phyloP scores from a whole-genome alignment of 257 asterid genomes.

The Cordia subcordata region DNA sequence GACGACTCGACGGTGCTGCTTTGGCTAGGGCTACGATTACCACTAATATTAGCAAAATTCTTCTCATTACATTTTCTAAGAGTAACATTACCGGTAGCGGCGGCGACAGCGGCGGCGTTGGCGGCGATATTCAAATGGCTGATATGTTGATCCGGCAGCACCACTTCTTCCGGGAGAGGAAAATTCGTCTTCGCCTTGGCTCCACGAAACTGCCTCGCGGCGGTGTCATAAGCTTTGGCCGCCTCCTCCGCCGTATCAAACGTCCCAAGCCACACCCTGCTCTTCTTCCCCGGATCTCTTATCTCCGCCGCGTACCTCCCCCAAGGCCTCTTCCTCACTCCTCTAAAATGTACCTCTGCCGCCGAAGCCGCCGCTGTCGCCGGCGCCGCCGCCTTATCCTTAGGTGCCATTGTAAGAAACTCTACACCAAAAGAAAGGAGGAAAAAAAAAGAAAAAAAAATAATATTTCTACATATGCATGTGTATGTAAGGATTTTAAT shows the following conservation, averaged over 20 bases:
- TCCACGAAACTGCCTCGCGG: conserved; percentile 59
- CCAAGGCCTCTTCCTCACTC: conserved; percentile 62
- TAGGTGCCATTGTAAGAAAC: conserved; percentile 10
- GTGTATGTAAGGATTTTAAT: neutral
- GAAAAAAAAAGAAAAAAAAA: no score
- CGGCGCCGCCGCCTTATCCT: conserved; percentile 27
- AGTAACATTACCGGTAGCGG: neutral
- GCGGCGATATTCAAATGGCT: neutral
- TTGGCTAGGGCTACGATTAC: conserved; percentile 37
- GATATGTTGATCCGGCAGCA: conserved; percentile 7
- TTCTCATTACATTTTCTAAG: no score
- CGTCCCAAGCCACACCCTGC: conserved; percentile 64
- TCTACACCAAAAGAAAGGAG: neutral
- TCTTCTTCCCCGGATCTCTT: conserved; percentile 49
- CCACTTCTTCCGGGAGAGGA: conserved; percentile 16
- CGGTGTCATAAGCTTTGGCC: conserved; percentile 53
- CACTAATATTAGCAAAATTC: neutral
- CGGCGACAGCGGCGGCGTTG: neutral
- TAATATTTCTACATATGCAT: neutral
- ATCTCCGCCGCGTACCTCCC: conserved; percentile 63
- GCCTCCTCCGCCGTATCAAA: conserved; percentile 68
- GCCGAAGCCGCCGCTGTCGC: conserved; percentile 15
- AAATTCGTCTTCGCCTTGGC: conserved; percentile 57
- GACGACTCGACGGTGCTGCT: conserved; percentile 47
- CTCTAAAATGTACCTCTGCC: conserved; percentile 38